Conservation (phyloP, 257 asterid species). For the Lycium ferocissimum region DNA sequence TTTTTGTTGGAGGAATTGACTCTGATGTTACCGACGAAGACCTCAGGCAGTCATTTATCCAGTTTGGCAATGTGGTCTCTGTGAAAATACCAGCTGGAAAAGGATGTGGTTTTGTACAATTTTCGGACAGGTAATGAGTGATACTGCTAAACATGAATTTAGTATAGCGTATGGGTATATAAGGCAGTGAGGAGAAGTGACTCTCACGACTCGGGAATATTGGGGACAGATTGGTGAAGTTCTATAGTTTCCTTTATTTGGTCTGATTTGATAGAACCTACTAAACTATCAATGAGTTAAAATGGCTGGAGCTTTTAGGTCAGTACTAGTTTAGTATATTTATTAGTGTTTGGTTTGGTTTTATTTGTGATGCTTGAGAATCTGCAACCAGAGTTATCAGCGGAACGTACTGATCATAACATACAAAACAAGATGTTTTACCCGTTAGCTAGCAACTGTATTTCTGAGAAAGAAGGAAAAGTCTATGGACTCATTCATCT, state of each 20-base stretch:
- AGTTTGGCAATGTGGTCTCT: constrained; percentile 85
- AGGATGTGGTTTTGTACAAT: constrained; percentile 98
- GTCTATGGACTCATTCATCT: constrained; percentile 8
- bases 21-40: constrained; percentile 92
- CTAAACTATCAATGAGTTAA: not conserved
- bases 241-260: not conserved
- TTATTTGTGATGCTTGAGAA: constrained; percentile 12
- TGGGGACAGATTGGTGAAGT: not conserved
- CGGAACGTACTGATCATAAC: not conserved
- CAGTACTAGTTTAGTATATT: constrained; percentile 10
- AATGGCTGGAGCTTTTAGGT: constrained; percentile 19
- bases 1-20: constrained; percentile 74
- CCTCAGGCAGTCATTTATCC: constrained; percentile 72
- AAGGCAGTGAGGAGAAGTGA: not conserved
- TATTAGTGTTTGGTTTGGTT: constrained; percentile 14
- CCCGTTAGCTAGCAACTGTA: constrained; percentile 8
- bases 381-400: constrained; percentile 18
- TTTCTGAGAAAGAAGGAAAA: not conserved
- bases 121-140: constrained; percentile 62
- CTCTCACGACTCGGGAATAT: not conserved
- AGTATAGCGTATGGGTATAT: not conserved
- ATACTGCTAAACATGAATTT: not conserved
- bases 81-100: constrained; percentile 94
- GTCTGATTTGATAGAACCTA: not conserved
- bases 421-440: not conserved